Evolutionary conservation across 345 rosid genomes (phyloP).

Genomic region (Crucihimalaya himalaica): DNA sequence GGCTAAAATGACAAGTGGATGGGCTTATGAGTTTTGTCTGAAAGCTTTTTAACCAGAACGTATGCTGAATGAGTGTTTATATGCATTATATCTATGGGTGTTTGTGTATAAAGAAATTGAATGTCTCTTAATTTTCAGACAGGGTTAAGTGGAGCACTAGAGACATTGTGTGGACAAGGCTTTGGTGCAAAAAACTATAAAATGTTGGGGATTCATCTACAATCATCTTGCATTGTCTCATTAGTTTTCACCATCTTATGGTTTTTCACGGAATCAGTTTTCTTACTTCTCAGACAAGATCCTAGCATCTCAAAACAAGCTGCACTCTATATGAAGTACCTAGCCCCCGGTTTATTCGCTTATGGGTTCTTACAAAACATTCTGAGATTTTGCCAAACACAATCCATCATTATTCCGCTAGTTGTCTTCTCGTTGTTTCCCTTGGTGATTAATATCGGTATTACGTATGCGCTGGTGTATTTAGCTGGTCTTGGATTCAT

Average conservation of each 20-base stretch:
- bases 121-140: slow-evolving; percentile 38
- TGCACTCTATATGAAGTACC: slow-evolving; percentile 56
- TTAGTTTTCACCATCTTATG: slow-evolving; percentile 53
- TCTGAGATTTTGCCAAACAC: slow-evolving; percentile 80
- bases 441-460: slow-evolving; percentile 49
- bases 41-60: not conserved
- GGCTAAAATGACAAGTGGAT: not conserved
- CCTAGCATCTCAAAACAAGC: slow-evolving; percentile 54
- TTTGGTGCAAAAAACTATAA: slow-evolving; percentile 69
- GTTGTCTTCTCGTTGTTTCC: slow-evolving; percentile 51
- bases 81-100: not conserved
- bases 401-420: slow-evolving; percentile 52
- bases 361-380: slow-evolving; percentile 67
- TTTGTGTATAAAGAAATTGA: not conserved
- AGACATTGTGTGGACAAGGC: slow-evolving; percentile 89
- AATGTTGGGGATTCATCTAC: slow-evolving; percentile 67
- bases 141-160: slow-evolving; percentile 81
- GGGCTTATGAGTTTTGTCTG: not conserved
- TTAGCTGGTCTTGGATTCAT: slow-evolving; percentile 53
- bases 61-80: not conserved
- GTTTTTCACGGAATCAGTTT: slow-evolving; percentile 55
- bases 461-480: slow-evolving; percentile 49
- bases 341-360: slow-evolving; percentile 67
- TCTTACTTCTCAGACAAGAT: slow-evolving; percentile 59
- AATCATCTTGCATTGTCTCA: slow-evolving; percentile 70